Conservation (phyloP, 805 yeast species). For the Teunomyces panamensis region DNA sequence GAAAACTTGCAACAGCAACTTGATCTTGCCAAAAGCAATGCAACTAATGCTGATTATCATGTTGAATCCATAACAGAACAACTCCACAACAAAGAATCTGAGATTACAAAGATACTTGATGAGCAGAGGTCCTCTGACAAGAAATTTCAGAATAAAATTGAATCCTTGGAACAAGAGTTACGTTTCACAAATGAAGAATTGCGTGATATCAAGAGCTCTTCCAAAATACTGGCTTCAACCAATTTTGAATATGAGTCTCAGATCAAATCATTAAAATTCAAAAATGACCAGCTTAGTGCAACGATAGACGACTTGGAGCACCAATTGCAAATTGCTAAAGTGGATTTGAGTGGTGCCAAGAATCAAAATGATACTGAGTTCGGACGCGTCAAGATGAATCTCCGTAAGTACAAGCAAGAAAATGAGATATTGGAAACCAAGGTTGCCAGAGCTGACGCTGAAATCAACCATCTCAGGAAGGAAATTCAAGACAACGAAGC, state of each 20-base stretch:
- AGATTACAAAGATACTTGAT: slow-evolving; percentile 1
- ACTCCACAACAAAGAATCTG: slow-evolving; percentile 1
- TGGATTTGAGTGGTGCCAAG: neutral
- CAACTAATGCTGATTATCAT: neutral
- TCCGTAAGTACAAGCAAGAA: slow-evolving; percentile 5
- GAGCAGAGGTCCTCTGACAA: slow-evolving; percentile 3
- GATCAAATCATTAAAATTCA: slow-evolving; percentile 18
- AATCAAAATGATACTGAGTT: neutral
- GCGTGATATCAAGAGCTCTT: slow-evolving; percentile 9
- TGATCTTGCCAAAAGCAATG: neutral
- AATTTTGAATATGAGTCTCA: slow-evolving; percentile 21
- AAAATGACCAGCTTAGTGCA: slow-evolving; percentile 15
- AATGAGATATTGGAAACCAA: slow-evolving; percentile 17
- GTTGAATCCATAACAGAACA: neutral
- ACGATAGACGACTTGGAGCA: slow-evolving; percentile 3
- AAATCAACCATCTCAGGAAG: slow-evolving; percentile 1
- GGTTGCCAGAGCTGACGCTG: neutral
- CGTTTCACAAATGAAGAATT: slow-evolving; percentile 6
- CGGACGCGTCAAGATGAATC: neutral
- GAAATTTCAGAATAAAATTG: slow-evolving; percentile 8
- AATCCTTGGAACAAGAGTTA: slow-evolving; percentile 8
- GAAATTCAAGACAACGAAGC: neutral
- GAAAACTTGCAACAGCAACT: slow-evolving; percentile 3
- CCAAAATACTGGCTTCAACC: slow-evolving; percentile 12
- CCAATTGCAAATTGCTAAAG: neutral